Base-by-base conservation (phyloP, 345 rosid species). In the Heritiera fomes region DNA sequence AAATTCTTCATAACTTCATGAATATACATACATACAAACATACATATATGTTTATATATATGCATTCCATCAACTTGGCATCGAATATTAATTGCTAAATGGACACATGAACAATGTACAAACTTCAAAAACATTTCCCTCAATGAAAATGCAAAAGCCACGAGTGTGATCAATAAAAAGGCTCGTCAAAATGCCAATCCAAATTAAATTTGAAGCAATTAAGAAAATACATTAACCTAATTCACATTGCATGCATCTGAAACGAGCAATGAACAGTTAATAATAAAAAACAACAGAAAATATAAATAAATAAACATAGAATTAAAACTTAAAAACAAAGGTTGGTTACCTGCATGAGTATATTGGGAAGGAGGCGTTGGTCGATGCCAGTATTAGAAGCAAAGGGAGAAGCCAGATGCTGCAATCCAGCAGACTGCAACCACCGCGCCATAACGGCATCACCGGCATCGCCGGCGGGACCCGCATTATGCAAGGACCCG, bases 371-470 rank as follows among this genome's bases (percentile, higher is more conserved):
- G 81, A 86, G 89, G 67, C 94, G 97, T 55, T 96, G 93, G 83
- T 94, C 99, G 64, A 85, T 71, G 68, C 92, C 90, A 0, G 95
- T 83, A 3, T 34, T 34, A 34, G 98, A 89, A 79, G 97, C 91
- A 88, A 91, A 73, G 18, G 99, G 99, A 71, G 99, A 94, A 78
- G 97, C 99, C 88, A 96, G 93, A 90, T 96, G 99, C 94, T 96
- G 99, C 90, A 96, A 83, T 73, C 99, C 99, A 63, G 98, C 97
- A 15, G 98, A 96, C 86, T 96, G 98, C 79, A 96, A 93, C 98
- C 97, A 96, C 80, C 99, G 92, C 15, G 98, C 98, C 98, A 94
- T 96, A 72, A 96, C 98, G 0, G 98, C 98, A 81, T 96, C 99
- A 4, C 98, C 92, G 0, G 97, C 91, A 75, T 94, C 98, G 49